Evolutionary conservation across 192 early-diverging fungal species (phyloP), one percentile per base, ranked within the genome.

Genomic region (Gaertneriomyces semiglobifer): DNA sequence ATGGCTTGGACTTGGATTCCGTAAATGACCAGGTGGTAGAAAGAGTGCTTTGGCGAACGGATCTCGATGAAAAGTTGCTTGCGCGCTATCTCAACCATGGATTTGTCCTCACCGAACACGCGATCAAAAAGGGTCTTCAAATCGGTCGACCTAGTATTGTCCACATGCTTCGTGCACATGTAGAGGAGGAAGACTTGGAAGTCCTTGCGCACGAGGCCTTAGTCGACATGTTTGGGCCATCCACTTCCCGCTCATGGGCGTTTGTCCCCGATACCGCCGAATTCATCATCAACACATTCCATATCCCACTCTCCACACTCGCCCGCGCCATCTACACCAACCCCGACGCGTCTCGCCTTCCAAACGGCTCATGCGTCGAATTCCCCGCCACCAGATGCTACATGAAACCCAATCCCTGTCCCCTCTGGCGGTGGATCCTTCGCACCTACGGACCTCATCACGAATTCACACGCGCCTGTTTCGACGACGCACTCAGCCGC

Each of bases 401-500:
- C 62, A 72, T 79, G 71, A 79, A 79, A 53, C 58, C 72, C 55
- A 77, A 79, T 63, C 78, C 78, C 5, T 77, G 75, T 57, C 78
- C 74, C n/a, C 66, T 77, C 14, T 81, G 81, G 81, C 61, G 68
- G 52, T 83, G 79, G 79, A 59, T 81, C 51, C 59, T 83, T 38
- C 53, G 66, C 12, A 56, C 11, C 19, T 83, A 77, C 57, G 81
- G 81, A 5, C 81, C 78, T 39, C 44, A 71, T 4, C 77, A 83
- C 66, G 63, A 53, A 14, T 78, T 83, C 33, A 80, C 79, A 10
- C 53, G 70, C 41, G 81, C 81, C n/a, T 83, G 77, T 52, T 78
- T 80, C 56, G 81, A 83, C 64, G 79, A 83, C 63, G 78, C 79
- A 2, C 55, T 83, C 25, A 75, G 69, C 44, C 69, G 81, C n/a